Base-by-base conservation (phyloP, 1,284 basidiomycete species). In the Takashimella koratensis region DNA sequence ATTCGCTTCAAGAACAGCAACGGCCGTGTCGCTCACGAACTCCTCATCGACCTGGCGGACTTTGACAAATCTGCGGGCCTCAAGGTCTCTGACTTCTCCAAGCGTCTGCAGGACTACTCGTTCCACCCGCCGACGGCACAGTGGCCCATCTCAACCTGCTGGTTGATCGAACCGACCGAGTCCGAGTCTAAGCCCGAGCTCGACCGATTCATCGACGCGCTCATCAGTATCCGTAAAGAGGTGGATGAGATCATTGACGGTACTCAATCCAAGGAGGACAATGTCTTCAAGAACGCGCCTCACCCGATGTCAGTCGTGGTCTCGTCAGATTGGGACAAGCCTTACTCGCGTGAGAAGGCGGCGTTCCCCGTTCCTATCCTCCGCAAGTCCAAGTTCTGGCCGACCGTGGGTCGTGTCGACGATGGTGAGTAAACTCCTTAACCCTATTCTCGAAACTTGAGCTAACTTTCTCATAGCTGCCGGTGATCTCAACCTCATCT, bases 51-150 rank as follows among this genome's bases (percentile, higher is more conserved):
- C 68, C 81, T 98, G 45, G 90, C 87, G 43, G 94, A 98, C 68
- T 97, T 98, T 68, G 90, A 94, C 64, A 90, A 91, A 70, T 76
- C 79, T 47, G 87, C 86, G 19, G 92, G 90, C 4, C 75, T 98
- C 61, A 95, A 93, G 75, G 94, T 98, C 19, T 86, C 84, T 43
- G 95, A 98, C 76, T 93, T 98, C 67, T 93, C 93, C 23, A 98
- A 98, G 79, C 85, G 95, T 52, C 79, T 98, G 49, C 92, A 75
- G 55, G 74, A 71, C 57, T 70, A 66, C 52, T 66, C 62, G 44
- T 74, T 70, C 66, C 65, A 72, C 59, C 71, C 75, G 23, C 74
- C 75, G 20, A 76, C 73, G 11, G 73, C 71, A 19, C 71, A 74
- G 12, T 96, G 93, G 93, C 93, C 93, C 10, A 90, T 90, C 61